Evolutionary conservation across 1,284 basidiomycete genomes (phyloP), one percentile per base, ranked within the genome.

Genomic region (Dichomitus squalens): DNA sequence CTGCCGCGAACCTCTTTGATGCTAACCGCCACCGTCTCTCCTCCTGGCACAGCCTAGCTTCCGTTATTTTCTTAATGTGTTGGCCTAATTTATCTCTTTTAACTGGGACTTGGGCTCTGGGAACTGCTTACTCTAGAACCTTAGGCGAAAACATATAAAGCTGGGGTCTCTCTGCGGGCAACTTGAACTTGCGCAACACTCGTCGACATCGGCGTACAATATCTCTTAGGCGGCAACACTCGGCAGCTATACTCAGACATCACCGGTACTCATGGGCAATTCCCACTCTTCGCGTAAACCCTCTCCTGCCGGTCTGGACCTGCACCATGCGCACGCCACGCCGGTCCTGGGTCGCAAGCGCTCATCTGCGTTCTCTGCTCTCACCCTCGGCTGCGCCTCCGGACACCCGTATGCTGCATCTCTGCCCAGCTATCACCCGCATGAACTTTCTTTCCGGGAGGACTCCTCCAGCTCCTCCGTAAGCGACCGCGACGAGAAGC

Each of bases 351-450:
- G 44, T 35, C 66, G 64, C 54, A 71, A 71, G 61, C 68, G 66
- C 50, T 72, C 70, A 23, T 55, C 53, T 9, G 66, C 64, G 52
- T 64, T 71, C 53, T 67, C 68, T 57, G 66, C 61, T 57, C 58
- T 71, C 52, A 70, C 70, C 38, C 64, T 72, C 46, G 70, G 70
- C 56, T 71, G 69, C 55, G 61, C 66, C 57, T 62, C 66, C 53
- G 53, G 65, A 41, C 9, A 7, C 7, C 47, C 62, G 31, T 63
- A 64, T 58, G 49, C 58, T 57, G 46, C 52, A 40, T 59, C 59
- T 52, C 55, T 63, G 49, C 60, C 60, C 52, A 65, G 58, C 63
- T 59, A 64, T 56, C 59, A 58, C 52, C 44, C 27, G 29, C 44
- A 47, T 31, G 59, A 63, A 58, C 53, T 59, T 29, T 60, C 61